Percentiles rank a stretch among this genome's conserved stretches.
Conservation (phyloP, 1,284 basidiomycete genomes). For the Boletus semigastroideus region DNA sequence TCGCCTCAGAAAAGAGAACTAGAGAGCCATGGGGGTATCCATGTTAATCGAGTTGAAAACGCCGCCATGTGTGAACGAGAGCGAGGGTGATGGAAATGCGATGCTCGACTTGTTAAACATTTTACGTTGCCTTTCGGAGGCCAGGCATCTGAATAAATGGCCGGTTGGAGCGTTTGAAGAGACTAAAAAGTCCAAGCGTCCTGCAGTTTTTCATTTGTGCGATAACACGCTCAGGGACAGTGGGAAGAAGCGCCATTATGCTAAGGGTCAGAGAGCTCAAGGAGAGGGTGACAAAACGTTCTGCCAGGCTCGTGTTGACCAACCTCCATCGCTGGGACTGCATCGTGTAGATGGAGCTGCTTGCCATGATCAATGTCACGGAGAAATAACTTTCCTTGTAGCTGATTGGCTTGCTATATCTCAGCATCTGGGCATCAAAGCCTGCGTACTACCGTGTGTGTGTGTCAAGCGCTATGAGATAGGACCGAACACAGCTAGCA, state of each 20-base stretch:
- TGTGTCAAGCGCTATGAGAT: neutral
- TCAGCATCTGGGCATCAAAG: neutral
- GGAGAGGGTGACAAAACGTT: neutral
- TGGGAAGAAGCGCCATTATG: constrained; percentile 14
- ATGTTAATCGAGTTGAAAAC: constrained; percentile 14
- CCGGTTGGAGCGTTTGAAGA: neutral
- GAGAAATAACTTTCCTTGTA: neutral
- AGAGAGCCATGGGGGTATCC: neutral
- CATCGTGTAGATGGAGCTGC: neutral
- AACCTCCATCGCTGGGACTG: neutral
- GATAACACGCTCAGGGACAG: constrained; percentile 19
- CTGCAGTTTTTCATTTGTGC: constrained; percentile 20
- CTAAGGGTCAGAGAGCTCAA: constrained; percentile 4
- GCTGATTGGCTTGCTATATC: neutral
- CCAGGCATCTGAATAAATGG: neutral
- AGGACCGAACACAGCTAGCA: neutral
- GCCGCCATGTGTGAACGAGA: constrained; percentile 4
- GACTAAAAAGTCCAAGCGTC: neutral
- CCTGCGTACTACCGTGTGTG: neutral
- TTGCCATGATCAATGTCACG: neutral
- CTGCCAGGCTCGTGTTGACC: neutral
- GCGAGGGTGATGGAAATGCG: neutral
- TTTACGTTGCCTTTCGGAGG: constrained; percentile 21
- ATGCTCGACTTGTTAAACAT: constrained; percentile 6
- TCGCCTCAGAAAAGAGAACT: neutral